Evolutionary conservation across 2,329 filamentous ascomycete genomes (phyloP).

Genomic region (Lasiodiplodia gonubiensis): DNA sequence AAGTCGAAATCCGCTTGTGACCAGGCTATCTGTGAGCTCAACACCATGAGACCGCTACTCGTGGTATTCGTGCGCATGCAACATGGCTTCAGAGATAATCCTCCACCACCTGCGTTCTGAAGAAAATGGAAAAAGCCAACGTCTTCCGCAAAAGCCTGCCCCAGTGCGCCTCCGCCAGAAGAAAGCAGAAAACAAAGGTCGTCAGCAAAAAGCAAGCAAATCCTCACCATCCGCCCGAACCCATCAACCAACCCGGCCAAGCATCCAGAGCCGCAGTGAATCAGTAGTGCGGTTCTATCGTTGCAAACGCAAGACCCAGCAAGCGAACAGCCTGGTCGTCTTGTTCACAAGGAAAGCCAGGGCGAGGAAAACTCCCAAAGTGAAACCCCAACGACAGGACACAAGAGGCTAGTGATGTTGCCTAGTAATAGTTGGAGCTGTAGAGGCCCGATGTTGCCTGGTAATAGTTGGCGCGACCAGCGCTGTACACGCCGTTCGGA

Average conservation of each 20-base stretch:
- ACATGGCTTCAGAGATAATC: not conserved
- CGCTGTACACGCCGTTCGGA: not conserved
- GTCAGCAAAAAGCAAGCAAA: not conserved
- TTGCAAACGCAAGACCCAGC: no score
- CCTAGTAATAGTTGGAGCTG: no score
- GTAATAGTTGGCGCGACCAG: not conserved
- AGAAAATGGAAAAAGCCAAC: not conserved
- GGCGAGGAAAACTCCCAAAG: not conserved
- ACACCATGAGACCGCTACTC: not conserved
- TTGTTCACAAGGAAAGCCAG: no score
- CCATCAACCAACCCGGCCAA: not conserved
- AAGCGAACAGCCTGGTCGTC: no score
- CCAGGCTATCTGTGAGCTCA: not conserved
- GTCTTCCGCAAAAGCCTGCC: not conserved
- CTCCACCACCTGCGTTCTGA: not conserved
- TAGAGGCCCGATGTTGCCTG: no score
- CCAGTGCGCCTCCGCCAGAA: not conserved
- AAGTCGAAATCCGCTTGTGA: not conserved
- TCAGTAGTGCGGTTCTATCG: no score
- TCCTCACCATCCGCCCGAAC: not conserved
- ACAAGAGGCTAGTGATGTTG: not conserved
- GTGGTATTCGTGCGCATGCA: not conserved
- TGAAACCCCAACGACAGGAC: conserved; percentile 5
- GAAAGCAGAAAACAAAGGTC: not conserved
- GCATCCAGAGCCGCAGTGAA: not conserved